phyloP scores from a whole-genome alignment of 164 flowering plant genomes.

The Paratinospora sagittata region DNA sequence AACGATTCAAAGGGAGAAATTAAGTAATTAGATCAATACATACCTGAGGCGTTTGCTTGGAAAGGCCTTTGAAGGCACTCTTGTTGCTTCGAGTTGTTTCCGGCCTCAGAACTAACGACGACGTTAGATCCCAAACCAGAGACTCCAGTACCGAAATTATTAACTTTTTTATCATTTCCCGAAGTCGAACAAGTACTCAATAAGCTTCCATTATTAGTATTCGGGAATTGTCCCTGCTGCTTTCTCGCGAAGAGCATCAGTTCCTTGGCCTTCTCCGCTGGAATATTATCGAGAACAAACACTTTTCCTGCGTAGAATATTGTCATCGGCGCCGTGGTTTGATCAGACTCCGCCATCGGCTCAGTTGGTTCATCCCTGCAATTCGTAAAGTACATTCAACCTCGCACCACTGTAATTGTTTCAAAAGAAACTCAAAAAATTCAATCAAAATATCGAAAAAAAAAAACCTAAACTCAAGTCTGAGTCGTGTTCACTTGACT shows the following conservation, averaged over 20 bases:
- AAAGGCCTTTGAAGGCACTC: conserved; percentile 17
- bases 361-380: neutral
- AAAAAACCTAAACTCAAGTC: too few species aligned
- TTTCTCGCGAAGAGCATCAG: conserved; percentile 54
- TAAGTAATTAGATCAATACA: neutral
- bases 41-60: conserved; percentile 30
- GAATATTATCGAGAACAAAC: conserved; percentile 46
- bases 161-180: conserved; percentile 12
- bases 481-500: too few species aligned
- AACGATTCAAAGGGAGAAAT: too few species aligned
- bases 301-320: conserved; percentile 70
- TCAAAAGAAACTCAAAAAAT: too few species aligned
- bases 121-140: neutral
- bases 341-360: conserved; percentile 15
- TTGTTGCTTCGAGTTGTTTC: neutral
- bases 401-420: too few species aligned
- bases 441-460: too few species aligned
- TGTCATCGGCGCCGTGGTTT: conserved; percentile 47
- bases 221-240: conserved; percentile 8
- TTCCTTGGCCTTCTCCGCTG: conserved; percentile 58
- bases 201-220: too few species aligned
- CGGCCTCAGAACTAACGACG: conserved; percentile 6
- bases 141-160: conserved; percentile 5
- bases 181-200: neutral
- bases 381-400: too few species aligned